These are phyloP conservation scores for Shiraia sp. DNA, from an alignment of 2,329 filamentous ascomycete genomes.

Conservation along the genomic window DNA sequence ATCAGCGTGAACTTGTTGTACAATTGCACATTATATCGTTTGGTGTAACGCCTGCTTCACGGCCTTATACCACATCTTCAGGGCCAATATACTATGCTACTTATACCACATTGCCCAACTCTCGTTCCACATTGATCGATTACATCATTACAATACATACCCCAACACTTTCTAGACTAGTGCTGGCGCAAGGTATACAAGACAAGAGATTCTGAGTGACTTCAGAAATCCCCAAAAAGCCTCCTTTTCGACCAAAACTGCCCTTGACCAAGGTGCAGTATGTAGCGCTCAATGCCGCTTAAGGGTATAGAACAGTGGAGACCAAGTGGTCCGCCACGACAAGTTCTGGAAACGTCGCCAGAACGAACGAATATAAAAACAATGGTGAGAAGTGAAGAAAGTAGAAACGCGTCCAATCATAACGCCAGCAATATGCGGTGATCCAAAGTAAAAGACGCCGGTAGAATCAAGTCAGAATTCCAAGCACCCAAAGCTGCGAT, in stretches of 20 bases:
- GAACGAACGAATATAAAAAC: conserved; percentile 15
- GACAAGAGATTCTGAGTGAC: too few relatives aligned
- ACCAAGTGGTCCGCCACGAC: conserved; percentile 10
- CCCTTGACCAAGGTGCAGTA: conserved; percentile 2
- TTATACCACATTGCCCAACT: conserved; percentile 11
- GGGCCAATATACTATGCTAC: too few relatives aligned
- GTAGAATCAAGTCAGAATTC: too few relatives aligned
- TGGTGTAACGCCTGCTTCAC: background rate
- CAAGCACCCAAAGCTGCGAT: too few relatives aligned
- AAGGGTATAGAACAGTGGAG: conserved; percentile 21
- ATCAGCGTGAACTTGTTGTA: conserved; percentile 8
- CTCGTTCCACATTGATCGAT: conserved; percentile 25
- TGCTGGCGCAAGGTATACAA: conserved; percentile 4
- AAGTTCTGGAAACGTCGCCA: conserved; percentile 11
- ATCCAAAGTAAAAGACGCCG: conserved; percentile 11
- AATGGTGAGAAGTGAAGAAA: conserved; percentile 13
- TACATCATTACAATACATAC: conserved; percentile 30
- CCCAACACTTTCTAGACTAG: too few relatives aligned
- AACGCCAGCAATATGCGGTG: conserved; percentile 19
- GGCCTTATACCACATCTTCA: conserved; percentile 2
- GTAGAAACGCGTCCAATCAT: conserved; percentile 24
- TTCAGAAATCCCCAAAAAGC: background rate
- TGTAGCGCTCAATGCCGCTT: conserved; percentile 11
- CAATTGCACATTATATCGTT: conserved; percentile 1
- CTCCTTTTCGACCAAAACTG: conserved; percentile 1